These are phyloP conservation scores for Boletus insuetus DNA, from an alignment of 768 basidiomycete genomes.

Conservation along the genomic window DNA sequence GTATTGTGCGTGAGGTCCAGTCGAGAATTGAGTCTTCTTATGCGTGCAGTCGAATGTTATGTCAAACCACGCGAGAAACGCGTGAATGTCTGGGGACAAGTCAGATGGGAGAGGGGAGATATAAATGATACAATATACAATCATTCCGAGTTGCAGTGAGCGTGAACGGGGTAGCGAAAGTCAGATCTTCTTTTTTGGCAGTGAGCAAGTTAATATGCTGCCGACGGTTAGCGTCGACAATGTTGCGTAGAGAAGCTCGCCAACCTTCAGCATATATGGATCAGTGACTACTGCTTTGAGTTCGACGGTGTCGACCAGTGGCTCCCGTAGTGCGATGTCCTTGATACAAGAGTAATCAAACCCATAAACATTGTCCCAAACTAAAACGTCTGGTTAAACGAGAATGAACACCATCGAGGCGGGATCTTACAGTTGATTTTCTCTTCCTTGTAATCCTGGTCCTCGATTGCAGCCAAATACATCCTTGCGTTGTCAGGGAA, in stretches of 20 bases:
- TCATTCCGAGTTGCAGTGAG: constrained; percentile 86
- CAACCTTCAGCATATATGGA: constrained; percentile 84
- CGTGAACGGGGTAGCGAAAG: constrained; percentile 78
- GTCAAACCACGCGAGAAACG: constrained; percentile 99
- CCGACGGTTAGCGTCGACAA: constrained; percentile 2
- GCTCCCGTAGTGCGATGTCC: constrained; percentile 94
- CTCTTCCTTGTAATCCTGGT: constrained; percentile 99
- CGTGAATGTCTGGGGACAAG: constrained; percentile 72
- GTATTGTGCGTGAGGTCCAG: constrained; percentile 95
- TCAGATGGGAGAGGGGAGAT: background rate
- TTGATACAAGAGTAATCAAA: constrained; percentile 99
- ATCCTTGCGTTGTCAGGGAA: constrained; percentile 95
- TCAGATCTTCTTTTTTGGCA: constrained; percentile 92
- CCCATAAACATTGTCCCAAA: constrained; percentile 99
- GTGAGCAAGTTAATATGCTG: constrained; percentile 89
- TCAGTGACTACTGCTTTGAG: constrained; percentile 92
- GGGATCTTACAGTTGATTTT: constrained; percentile 88
- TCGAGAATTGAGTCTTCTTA: constrained; percentile 94
- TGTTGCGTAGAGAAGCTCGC: constrained; percentile 7
- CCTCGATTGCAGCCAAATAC: constrained; percentile 96
- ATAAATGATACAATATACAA: constrained; percentile 52
- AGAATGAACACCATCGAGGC: background rate
- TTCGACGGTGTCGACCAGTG: constrained; percentile 98
- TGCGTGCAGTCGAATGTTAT: constrained; percentile 94
- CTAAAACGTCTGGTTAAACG: constrained; percentile 40